Evolutionary conservation across 1,284 basidiomycete genomes (phyloP).

Genomic region (Ceratobasidium sp.): DNA sequence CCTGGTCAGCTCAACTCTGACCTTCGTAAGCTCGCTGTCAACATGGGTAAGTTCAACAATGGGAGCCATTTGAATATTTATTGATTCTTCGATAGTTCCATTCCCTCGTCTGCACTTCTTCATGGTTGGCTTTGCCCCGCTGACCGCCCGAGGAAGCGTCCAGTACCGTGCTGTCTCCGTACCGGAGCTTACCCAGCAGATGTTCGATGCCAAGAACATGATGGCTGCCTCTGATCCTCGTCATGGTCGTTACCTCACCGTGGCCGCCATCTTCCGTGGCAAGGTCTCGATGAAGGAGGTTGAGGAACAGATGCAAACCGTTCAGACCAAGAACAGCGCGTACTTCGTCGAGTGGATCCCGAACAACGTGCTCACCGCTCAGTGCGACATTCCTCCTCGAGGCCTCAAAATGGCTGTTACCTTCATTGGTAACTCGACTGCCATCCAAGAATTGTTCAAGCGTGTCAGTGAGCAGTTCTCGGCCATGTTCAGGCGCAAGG

Average conservation of each 20-base stretch:
- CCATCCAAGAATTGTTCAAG: conserved; percentile 97
- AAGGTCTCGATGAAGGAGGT: conserved; percentile 99
- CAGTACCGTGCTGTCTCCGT: conserved; percentile 95
- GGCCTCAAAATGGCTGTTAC: conserved; percentile 92
- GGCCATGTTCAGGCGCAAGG: conserved; percentile 98
- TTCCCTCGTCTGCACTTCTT: conserved; percentile 99
- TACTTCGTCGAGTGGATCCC: conserved; percentile 99
- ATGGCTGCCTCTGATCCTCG: conserved; percentile 96
- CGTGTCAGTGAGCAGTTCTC: conserved; percentile 97
- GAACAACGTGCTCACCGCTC: conserved; percentile 95
- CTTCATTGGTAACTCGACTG: conserved; percentile 97
- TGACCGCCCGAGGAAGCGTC: conserved; percentile 91
- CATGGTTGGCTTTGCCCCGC: conserved; percentile 96
- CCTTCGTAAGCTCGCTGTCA: conserved; percentile 95
- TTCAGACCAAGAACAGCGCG: conserved; percentile 96
- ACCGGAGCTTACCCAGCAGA: conserved; percentile 95
- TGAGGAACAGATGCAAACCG: conserved; percentile 97
- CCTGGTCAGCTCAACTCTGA: conserved; percentile 99
- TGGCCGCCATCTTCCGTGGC: conserved; percentile 97
- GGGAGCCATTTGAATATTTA: too few species aligned
- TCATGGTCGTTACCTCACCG: conserved; percentile 93
- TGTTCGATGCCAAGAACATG: conserved; percentile 99
- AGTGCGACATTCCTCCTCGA: conserved; percentile 56
- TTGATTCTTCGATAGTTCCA: too few species aligned
- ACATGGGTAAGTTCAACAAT: conserved; percentile 78